Percentiles rank a stretch among this genome's conserved stretches.
Evolutionary conservation across 208 protist species (phyloP).

Genomic region (Leishmania mexicana): DNA sequence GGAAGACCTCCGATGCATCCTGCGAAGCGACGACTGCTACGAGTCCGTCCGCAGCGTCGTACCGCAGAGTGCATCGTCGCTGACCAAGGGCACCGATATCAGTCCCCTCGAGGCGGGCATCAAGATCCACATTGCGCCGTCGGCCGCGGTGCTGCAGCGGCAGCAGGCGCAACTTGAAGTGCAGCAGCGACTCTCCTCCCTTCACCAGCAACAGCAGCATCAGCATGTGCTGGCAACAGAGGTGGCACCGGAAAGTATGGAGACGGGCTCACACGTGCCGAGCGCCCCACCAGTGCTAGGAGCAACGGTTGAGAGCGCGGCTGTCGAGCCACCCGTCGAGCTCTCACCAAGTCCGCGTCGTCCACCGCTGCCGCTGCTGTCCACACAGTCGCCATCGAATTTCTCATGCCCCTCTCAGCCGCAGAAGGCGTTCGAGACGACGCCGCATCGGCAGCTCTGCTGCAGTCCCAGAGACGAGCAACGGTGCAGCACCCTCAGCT

Average conservation of each 20-base stretch:
- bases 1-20: slow-evolving; percentile 65
- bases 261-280: background rate
- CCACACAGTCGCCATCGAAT: background rate
- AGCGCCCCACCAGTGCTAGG: background rate
- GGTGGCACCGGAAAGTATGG: background rate
- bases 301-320: background rate
- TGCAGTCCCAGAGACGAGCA: background rate
- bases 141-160: slow-evolving; percentile 47
- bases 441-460: slow-evolving; percentile 1
- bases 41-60: slow-evolving; percentile 76
- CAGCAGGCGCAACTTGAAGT: slow-evolving; percentile 47
- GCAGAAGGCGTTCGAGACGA: background rate
- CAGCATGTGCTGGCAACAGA: background rate
- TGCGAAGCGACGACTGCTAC: slow-evolving; percentile 66
- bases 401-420: background rate
- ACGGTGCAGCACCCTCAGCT: background rate
- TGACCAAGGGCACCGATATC: slow-evolving; percentile 85
- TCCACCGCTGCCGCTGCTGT: slow-evolving; percentile 1
- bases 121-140: slow-evolving; percentile 88
- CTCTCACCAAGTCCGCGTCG: slow-evolving; percentile 30
- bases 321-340: background rate
- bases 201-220: slow-evolving; percentile 23
- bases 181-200: slow-evolving; percentile 21
- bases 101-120: slow-evolving; percentile 80
- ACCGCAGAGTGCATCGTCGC: slow-evolving; percentile 71